These are phyloP conservation scores for Vinca minor DNA, from an alignment of 257 asterid species.

Conservation along the genomic window DNA sequence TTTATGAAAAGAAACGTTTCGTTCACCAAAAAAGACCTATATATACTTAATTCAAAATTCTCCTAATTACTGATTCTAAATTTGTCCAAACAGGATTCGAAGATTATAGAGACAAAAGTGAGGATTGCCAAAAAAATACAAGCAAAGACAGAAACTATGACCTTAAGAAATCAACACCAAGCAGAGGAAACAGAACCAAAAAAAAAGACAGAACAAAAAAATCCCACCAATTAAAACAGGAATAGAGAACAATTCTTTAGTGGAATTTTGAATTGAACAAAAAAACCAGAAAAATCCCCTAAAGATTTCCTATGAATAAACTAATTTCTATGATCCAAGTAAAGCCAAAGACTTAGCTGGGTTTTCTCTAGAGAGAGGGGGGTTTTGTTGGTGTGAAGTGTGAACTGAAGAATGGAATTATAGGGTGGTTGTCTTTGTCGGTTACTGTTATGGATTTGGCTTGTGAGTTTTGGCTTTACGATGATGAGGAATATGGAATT, in stretches of 20 bases:
- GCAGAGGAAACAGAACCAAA: neutral
- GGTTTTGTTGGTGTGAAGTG: too few species aligned
- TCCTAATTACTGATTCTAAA: neutral
- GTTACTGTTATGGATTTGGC: slow-evolving; percentile 36
- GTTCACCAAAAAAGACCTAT: neutral
- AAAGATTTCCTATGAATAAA: slow-evolving; percentile 17
- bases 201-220: slow-evolving; percentile 4
- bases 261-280: slow-evolving; percentile 25
- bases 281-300: slow-evolving; percentile 25
- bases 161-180: neutral
- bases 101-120: neutral
- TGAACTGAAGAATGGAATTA: too few species aligned
- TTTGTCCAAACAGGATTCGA: neutral
- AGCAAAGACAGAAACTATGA: neutral
- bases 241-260: slow-evolving; percentile 20
- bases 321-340: neutral
- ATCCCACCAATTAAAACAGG: slow-evolving; percentile 33
- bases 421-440: slow-evolving; percentile 34
- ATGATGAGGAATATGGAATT: slow-evolving; percentile 73
- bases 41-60: neutral
- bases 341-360: neutral
- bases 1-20: slow-evolving; percentile 10
- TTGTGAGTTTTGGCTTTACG: slow-evolving; percentile 28
- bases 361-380: neutral
- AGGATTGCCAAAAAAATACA: neutral